Evolutionary conservation across 106 monocot genomes (phyloP).

Genomic region (Cymbidium sinense): DNA sequence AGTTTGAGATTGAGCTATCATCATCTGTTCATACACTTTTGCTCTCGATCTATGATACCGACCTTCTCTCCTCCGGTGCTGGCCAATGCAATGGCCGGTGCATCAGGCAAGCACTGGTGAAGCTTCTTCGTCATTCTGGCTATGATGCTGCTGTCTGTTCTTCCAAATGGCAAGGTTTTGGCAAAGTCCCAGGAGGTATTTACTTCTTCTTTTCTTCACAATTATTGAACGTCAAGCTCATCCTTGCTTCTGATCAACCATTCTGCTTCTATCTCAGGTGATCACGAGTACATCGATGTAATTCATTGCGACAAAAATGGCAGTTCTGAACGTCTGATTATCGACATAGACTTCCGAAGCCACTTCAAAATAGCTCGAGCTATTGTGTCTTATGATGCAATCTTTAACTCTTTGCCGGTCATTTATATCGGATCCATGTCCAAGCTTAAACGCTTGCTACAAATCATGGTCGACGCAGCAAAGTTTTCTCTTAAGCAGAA

Average conservation of each 20-base stretch:
- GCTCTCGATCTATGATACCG: conserved; percentile 54
- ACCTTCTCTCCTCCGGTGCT: conserved; percentile 23
- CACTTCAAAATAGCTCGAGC: conserved; percentile 97
- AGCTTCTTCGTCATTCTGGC: conserved; percentile 63
- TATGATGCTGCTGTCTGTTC: conserved; percentile 77
- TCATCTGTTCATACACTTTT: conserved; percentile 52
- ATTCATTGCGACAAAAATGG: conserved; percentile 13
- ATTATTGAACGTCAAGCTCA: too few relatives aligned
- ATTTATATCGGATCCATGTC: conserved; percentile 60
- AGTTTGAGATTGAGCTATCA: conserved; percentile 48
- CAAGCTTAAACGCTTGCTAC: conserved; percentile 58
- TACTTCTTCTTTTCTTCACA: too few relatives aligned
- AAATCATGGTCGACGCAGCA: conserved; percentile 88
- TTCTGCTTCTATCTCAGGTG: conserved; percentile 34
- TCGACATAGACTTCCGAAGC: conserved; percentile 83
- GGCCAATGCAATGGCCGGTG: conserved; percentile 66
- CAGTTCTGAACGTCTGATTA: conserved; percentile 46
- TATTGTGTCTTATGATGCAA: conserved; percentile 56
- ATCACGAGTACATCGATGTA: conserved; percentile 93
- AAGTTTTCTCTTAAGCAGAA: conserved; percentile 80
- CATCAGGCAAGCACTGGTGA: conserved; percentile 53
- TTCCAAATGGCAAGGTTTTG: conserved; percentile 81
- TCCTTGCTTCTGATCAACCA: too few relatives aligned
- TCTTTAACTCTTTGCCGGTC: conserved; percentile 63
- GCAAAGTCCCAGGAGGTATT: conserved; percentile 90